phyloP scores from a whole-genome alignment of 1,139 yeast genomes.

The Candida pseudoviswanathii region DNA sequence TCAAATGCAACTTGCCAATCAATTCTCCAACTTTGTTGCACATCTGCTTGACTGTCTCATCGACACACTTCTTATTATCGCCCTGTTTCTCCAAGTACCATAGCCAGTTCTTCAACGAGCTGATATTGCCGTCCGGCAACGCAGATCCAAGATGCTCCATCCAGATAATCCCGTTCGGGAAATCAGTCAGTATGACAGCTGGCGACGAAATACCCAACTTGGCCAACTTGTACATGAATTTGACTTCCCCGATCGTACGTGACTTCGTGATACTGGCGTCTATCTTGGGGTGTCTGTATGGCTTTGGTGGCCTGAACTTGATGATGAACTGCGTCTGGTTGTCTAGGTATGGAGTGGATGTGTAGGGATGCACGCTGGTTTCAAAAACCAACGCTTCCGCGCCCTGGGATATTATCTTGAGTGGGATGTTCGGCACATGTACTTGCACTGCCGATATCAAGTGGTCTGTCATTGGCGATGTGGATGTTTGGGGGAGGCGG shows the following conservation, averaged over 20 bases:
- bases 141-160: slow-evolving; percentile 72
- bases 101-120: slow-evolving; percentile 70
- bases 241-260: slow-evolving; percentile 83
- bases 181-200: slow-evolving; percentile 67
- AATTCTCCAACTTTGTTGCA: slow-evolving; percentile 62
- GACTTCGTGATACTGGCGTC: slow-evolving; percentile 77
- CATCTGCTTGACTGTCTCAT: slow-evolving; percentile 41
- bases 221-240: slow-evolving; percentile 65
- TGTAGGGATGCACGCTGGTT: slow-evolving; percentile 69
- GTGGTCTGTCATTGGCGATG: slow-evolving; percentile 41
- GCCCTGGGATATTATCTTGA: slow-evolving; percentile 78
- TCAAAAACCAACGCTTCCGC: slow-evolving; percentile 88
- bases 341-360: slow-evolving; percentile 30
- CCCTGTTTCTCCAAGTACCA: slow-evolving; percentile 57
- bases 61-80: slow-evolving; percentile 26
- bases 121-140: slow-evolving; percentile 49
- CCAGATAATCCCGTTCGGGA: slow-evolving; percentile 81
- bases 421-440: slow-evolving; percentile 49
- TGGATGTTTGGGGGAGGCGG: neutral
- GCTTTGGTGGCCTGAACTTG: slow-evolving; percentile 86
- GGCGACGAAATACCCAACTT: slow-evolving; percentile 68
- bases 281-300: slow-evolving; percentile 82
- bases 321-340: slow-evolving; percentile 52
- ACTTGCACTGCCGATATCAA: slow-evolving; percentile 42
- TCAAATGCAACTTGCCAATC: slow-evolving; percentile 71